A percentile compares a stretch with the other conserved stretches of the same genome.
Conservation (phyloP, 306 rosid genomes). For the Casuarina cunninghamiana region DNA sequence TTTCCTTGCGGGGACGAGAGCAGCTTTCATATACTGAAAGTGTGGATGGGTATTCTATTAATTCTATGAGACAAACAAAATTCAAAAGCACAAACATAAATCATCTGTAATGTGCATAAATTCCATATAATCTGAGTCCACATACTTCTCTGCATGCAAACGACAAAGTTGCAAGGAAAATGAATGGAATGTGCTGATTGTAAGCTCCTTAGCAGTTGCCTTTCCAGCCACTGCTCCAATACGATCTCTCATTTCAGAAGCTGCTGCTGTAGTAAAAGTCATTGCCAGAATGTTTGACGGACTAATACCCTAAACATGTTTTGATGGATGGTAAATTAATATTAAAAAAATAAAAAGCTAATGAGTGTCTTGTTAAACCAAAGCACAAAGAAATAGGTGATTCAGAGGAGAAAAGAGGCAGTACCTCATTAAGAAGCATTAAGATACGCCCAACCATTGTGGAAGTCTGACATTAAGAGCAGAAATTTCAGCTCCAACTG, state of each 20-base stretch:
- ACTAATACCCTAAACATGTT: slow-evolving; percentile 57
- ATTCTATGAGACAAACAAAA: slow-evolving; percentile 9
- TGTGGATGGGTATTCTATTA: slow-evolving; percentile 5
- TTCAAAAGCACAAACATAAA: slow-evolving; percentile 22
- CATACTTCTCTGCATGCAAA: slow-evolving; percentile 83
- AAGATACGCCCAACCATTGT: slow-evolving; percentile 96
- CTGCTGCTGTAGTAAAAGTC: slow-evolving; percentile 97
- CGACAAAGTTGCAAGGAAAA: slow-evolving; percentile 97
- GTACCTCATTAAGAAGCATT: slow-evolving; percentile 86
- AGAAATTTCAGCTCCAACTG: slow-evolving; percentile 32
- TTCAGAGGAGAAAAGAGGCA: slow-evolving; percentile 7
- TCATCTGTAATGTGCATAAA: slow-evolving; percentile 14
- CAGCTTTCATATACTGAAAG: slow-evolving; percentile 19
- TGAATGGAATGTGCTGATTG: slow-evolving; percentile 96
- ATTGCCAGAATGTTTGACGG: slow-evolving; percentile 82
- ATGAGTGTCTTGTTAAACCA: not conserved
- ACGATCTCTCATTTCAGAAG: slow-evolving; percentile 96
- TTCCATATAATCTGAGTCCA: slow-evolving; percentile 16
- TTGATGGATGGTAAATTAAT: slow-evolving; percentile 25
- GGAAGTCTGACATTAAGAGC: slow-evolving; percentile 65
- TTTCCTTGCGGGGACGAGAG: not conserved
- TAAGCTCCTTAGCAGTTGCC: slow-evolving; percentile 70
- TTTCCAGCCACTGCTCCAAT: slow-evolving; percentile 83
- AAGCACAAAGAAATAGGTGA: slow-evolving; percentile 12
- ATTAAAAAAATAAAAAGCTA: not conserved